Conservation (phyloP, 1,139 yeast genomes). For the Ashbya aceris region DNA sequence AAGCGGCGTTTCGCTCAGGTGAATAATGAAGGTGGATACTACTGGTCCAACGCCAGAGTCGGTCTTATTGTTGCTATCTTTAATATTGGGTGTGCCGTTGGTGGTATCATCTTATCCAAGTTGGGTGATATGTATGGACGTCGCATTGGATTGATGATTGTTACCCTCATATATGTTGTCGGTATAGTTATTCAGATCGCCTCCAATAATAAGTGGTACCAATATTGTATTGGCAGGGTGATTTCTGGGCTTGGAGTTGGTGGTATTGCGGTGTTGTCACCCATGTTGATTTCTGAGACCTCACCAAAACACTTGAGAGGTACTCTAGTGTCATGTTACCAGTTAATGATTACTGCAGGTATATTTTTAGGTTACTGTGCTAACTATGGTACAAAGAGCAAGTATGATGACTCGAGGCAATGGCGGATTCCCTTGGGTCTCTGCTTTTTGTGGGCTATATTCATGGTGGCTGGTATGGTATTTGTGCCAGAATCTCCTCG, state of each 20-base stretch:
- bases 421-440: slow-evolving; percentile 44
- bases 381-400: slow-evolving; percentile 37
- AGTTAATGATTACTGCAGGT: slow-evolving; percentile 56
- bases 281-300: slow-evolving; percentile 57
- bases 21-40: slow-evolving; percentile 26
- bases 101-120: slow-evolving; percentile 47
- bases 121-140: slow-evolving; percentile 55
- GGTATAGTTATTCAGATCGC: slow-evolving; percentile 59
- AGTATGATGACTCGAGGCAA: slow-evolving; percentile 19
- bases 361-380: slow-evolving; percentile 56
- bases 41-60: slow-evolving; percentile 43
- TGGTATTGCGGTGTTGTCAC: slow-evolving; percentile 51
- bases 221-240: slow-evolving; percentile 52
- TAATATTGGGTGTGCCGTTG: slow-evolving; percentile 64
- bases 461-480: slow-evolving; percentile 37
- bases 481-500: slow-evolving; percentile 48
- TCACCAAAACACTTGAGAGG: slow-evolving; percentile 64
- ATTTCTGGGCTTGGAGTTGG: slow-evolving; percentile 61
- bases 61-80: slow-evolving; percentile 58
- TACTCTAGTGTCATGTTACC: slow-evolving; percentile 54
- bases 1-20: slow-evolving; percentile 32
- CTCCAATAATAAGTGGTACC: slow-evolving; percentile 43
- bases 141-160: slow-evolving; percentile 47
- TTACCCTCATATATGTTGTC: slow-evolving; percentile 49
- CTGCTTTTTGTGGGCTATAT: slow-evolving; percentile 40